Conservation (phyloP, 441 rosid species). For the Euphorbia schlechtendalii region DNA sequence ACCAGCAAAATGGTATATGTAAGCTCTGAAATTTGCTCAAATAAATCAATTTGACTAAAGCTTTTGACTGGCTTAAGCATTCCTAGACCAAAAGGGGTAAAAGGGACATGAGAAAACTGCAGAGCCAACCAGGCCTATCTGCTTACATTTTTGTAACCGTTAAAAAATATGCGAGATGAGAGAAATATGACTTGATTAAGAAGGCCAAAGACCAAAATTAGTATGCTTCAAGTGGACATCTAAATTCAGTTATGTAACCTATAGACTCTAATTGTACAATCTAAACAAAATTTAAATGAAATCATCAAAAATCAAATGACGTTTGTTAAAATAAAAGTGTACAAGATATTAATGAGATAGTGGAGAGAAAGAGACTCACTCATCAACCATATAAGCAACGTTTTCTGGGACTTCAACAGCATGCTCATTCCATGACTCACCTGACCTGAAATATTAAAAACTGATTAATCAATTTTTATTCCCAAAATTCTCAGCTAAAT, state of each 20-base stretch:
- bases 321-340: too few species aligned
- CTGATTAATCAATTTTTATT: not conserved
- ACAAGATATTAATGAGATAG: not conserved
- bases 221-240: too few species aligned
- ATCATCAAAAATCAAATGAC: too few species aligned
- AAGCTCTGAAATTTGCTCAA: conserved; percentile 5
- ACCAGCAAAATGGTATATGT: not conserved
- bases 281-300: too few species aligned
- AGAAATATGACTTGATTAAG: too few species aligned
- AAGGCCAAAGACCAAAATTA: too few species aligned
- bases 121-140: not conserved
- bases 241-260: too few species aligned
- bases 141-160: not conserved
- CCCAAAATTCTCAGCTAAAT: not conserved
- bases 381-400: conserved; percentile 35
- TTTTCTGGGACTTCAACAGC: conserved; percentile 35
- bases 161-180: not conserved
- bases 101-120: conserved; percentile 10
- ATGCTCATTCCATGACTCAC: conserved; percentile 27
- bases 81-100: not conserved
- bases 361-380: conserved; percentile 21
- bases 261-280: too few species aligned
- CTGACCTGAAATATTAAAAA: conserved; percentile 20
- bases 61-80: too few species aligned
- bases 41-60: not conserved